Percentiles rank a stretch among this genome's conserved stretches.
These are phyloP conservation scores for Drechslerella coelobrocha DNA, from an alignment of 2,329 filamentous ascomycete genomes.

Conservation along the genomic window DNA sequence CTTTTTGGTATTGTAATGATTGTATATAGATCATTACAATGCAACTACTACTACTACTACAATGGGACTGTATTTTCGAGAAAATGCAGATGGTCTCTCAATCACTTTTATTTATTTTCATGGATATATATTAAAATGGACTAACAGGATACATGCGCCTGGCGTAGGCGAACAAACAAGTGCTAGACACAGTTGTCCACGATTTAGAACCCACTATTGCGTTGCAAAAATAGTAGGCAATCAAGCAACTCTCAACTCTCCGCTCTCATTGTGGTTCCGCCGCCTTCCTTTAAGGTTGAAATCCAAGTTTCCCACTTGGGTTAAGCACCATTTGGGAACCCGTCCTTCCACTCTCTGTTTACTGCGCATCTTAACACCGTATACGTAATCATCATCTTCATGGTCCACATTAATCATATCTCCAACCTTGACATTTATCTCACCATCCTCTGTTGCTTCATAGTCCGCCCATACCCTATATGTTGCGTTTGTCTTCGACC, in stretches of 20 bases:
- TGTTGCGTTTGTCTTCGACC: constrained; percentile 17
- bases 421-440: constrained; percentile 39
- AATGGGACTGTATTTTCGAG: no score
- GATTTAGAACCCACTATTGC: not conserved
- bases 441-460: constrained; percentile 32
- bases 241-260: not conserved
- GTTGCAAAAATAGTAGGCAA: not conserved
- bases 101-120: no score
- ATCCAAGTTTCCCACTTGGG: constrained; percentile 34
- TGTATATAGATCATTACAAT: no score
- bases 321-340: constrained; percentile 47
- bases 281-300: constrained; percentile 36
- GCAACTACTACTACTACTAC: no score
- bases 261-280: not conserved
- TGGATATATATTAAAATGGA: no score
- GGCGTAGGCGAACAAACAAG: no score
- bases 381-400: constrained; percentile 33
- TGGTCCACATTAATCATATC: constrained; percentile 49
- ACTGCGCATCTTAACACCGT: constrained; percentile 40
- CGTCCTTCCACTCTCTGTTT: constrained; percentile 32
- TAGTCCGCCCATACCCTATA: constrained; percentile 49
- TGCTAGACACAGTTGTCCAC: no score
- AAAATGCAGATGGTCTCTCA: no score
- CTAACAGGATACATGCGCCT: no score
- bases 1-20: no score